Base-by-base conservation (phyloP, 2,329 filamentous ascomycete species). In the Colletotrichum orbiculare region DNA sequence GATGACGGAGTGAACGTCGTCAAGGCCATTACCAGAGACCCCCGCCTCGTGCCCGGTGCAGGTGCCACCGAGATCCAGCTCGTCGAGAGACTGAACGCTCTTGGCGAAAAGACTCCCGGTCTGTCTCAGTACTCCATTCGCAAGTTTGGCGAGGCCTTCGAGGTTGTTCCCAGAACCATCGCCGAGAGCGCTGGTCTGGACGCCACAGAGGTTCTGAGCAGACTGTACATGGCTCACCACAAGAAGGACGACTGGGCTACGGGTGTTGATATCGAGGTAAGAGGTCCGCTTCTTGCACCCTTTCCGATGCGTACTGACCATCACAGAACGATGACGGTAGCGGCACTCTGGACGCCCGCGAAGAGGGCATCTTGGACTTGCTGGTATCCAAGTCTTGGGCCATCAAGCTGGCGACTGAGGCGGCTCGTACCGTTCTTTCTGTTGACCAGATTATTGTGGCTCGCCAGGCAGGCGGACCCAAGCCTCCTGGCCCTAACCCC, bases 371-470 rank as follows among this genome's bases (percentile, higher is more conserved):
- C 71, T 85, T 99, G 60, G 96, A 99, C 76, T 85, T 99, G 47
- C 86, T 98, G 81, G 89, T 94, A 67, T 89, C 91, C 70, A 99
- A 99, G 87, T 90, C 89, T 75, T 98, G 94, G 95, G 96, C 96
- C 50, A 97, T 99, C 79, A 96, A 96, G 82, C 85, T 99, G 69
- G 96, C 96, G 42, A 97, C 95, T 33, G 96, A 99, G 81, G 91
- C 96, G 45, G 95, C 94, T 57, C 88, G 96, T 73, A 99, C 96
- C 52, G 91, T 99, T 37, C 83, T 99, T 69, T 97, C 94, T 52
- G 96, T 99, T 43, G 96, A 99, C 80, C 96, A 99, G 82, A 99
- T 99, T 75, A 99, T 99, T 76, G 96, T 99, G 63, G 94, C 96
- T 68, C 89, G 95, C 81, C 96, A 98, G 82, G 96, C 96, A 52